phyloP scores from a whole-genome alignment of 1,139 yeast genomes.

The Pichia terricola region DNA sequence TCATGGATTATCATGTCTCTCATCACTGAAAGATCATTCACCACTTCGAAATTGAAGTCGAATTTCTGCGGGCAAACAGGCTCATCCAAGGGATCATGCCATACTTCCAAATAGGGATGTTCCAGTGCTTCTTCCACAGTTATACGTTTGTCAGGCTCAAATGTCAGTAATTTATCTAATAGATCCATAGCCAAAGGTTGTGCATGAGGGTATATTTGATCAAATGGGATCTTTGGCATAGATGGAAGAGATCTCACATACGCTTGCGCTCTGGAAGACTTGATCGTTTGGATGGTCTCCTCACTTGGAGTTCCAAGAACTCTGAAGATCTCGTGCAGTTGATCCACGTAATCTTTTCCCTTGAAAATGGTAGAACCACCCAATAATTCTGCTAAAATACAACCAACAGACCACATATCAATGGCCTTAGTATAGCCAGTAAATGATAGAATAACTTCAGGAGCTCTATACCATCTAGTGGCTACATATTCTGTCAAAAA shows the following conservation, averaged over 20 bases:
- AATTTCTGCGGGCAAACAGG: conserved; percentile 77
- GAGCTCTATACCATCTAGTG: conserved; percentile 97
- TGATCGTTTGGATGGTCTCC: conserved; percentile 71
- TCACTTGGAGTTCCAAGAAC: conserved; percentile 89
- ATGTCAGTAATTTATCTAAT: conserved; percentile 69
- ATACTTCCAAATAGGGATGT: conserved; percentile 81
- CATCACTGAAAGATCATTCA: conserved; percentile 73
- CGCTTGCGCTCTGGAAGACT: conserved; percentile 84
- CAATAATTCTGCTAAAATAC: conserved; percentile 84
- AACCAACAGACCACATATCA: conserved; percentile 96
- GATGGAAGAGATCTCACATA: conserved; percentile 80
- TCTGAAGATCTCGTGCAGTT: conserved; percentile 76
- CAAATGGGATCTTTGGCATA: conserved; percentile 75
- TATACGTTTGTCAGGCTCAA: conserved; percentile 81
- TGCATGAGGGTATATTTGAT: conserved; percentile 68
- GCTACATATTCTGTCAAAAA: conserved; percentile 95
- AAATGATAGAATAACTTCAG: conserved; percentile 90
- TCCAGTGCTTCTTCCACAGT: conserved; percentile 81
- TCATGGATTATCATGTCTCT: conserved; percentile 72
- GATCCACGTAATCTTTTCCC: conserved; percentile 95
- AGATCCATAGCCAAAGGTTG: conserved; percentile 82
- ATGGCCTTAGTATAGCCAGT: conserved; percentile 93
- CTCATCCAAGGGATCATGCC: conserved; percentile 97
- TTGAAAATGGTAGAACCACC: conserved; percentile 91
- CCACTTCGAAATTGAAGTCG: conserved; percentile 83